Percentiles rank a stretch among this genome's conserved stretches.
Conservation (phyloP, 192 early-diverging fungal genomes). For the Umbelopsis sp. region DNA sequence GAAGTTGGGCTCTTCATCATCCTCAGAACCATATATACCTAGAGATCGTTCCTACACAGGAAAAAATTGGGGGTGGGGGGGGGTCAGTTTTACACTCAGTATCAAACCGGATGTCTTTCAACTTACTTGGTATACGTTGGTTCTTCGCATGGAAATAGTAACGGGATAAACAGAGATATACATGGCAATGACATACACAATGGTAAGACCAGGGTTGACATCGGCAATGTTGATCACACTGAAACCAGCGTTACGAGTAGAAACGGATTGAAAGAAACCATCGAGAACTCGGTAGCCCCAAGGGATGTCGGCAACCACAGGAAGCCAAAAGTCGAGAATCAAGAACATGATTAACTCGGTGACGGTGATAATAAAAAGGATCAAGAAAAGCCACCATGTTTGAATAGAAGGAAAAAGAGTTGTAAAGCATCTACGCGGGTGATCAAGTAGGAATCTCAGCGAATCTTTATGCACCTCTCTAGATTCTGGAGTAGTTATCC, state of each 20-base stretch:
- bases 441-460: slow-evolving; percentile 29
- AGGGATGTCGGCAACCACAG: slow-evolving; percentile 22
- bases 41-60: slow-evolving; percentile 32
- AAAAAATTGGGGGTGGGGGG: not conserved
- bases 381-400: slow-evolving; percentile 33
- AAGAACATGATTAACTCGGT: slow-evolving; percentile 29
- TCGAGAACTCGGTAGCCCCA: slow-evolving; percentile 32
- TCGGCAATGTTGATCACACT: slow-evolving; percentile 27
- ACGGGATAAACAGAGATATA: slow-evolving; percentile 42
- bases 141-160: slow-evolving; percentile 41
- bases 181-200: slow-evolving; percentile 40
- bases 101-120: not conserved
- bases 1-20: slow-evolving; percentile 20
- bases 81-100: not conserved
- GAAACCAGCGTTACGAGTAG: slow-evolving; percentile 40
- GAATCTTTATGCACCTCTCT: slow-evolving; percentile 26
- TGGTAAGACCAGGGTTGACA: slow-evolving; percentile 26
- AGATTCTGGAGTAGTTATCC: slow-evolving; percentile 20
- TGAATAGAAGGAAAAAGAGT: slow-evolving; percentile 33
- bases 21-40: slow-evolving; percentile 30
- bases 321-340: slow-evolving; percentile 30
- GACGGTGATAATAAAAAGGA: slow-evolving; percentile 28
- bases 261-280: slow-evolving; percentile 36
- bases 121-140: slow-evolving; percentile 38
- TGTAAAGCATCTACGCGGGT: slow-evolving; percentile 39